Percentiles rank a stretch among this genome's conserved stretches.
Conservation (phyloP, 78 protist species). For the Mastigamoeba balamuthi region DNA sequence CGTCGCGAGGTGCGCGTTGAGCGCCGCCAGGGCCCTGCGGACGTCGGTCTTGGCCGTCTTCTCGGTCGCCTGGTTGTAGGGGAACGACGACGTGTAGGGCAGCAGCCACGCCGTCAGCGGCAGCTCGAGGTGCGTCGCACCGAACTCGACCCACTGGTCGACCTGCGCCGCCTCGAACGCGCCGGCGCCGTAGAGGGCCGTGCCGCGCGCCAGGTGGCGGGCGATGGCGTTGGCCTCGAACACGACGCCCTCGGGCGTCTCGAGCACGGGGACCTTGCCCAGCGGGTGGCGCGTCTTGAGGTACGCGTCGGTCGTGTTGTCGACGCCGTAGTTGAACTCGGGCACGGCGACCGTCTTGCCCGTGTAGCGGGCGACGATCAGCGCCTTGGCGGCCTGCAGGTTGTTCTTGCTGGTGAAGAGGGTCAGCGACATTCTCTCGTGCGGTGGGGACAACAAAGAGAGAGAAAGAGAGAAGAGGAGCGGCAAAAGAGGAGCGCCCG, state of each 20-base stretch:
- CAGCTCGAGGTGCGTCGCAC: conserved; percentile 45
- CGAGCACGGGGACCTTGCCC: conserved; percentile 69
- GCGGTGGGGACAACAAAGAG: too few species aligned
- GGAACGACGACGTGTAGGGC: conserved; percentile 34
- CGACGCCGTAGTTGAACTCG: conserved; percentile 27
- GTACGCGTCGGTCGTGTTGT: conserved; percentile 33
- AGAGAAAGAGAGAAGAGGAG: too few species aligned
- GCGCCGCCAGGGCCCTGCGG: conserved; percentile 14
- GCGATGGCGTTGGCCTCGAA: conserved; percentile 65
- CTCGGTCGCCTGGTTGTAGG: conserved; percentile 13
- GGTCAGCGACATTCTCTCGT: too few species aligned
- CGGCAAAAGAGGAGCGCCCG: too few species aligned
- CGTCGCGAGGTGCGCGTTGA: conserved; percentile 15
- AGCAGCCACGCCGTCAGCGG: conserved; percentile 19
- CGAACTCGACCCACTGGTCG: conserved; percentile 61
- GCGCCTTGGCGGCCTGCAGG: too few species aligned
- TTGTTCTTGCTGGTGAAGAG: too few species aligned
- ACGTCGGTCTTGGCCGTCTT: conserved; percentile 34
- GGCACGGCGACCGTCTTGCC: conserved; percentile 43
- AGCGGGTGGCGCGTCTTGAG: conserved; percentile 24
- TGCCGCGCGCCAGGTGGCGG: conserved; percentile 6
- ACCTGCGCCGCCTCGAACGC: conserved; percentile 38
- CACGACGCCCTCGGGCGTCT: conserved; percentile 55
- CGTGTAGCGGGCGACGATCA: conserved; percentile 61
- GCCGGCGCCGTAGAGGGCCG: conserved; percentile 43